Evolutionary conservation across 2,329 filamentous ascomycete genomes (phyloP).

Genomic region (Ceratocystis destructans): DNA sequence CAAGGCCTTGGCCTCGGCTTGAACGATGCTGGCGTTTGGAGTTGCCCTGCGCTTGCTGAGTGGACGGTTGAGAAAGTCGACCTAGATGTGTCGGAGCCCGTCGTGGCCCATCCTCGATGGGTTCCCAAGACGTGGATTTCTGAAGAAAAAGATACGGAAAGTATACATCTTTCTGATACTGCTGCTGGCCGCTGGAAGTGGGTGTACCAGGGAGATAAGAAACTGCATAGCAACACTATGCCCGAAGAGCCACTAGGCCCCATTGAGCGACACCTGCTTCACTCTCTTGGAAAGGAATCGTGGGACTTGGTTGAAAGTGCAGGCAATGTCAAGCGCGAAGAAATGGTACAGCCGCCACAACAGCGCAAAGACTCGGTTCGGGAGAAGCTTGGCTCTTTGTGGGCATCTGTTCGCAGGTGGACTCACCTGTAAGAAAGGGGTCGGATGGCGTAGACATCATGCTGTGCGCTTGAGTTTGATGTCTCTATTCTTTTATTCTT

Average conservation of each 20-base stretch:
- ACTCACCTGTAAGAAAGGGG: neutral
- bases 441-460: neutral
- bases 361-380: slow-evolving; percentile 7
- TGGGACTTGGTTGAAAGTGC: slow-evolving; percentile 20
- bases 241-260: slow-evolving; percentile 41
- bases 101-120: neutral
- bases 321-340: neutral
- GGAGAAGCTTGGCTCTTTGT: neutral
- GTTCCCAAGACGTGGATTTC: slow-evolving; percentile 10
- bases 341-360: slow-evolving; percentile 14
- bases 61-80: slow-evolving; percentile 29
- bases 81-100: neutral
- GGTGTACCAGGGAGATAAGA: slow-evolving; percentile 37
- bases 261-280: slow-evolving; percentile 37
- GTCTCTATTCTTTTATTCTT: neutral
- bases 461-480: neutral
- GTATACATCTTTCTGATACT: slow-evolving; percentile 19
- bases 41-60: slow-evolving; percentile 31
- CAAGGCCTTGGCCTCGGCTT: slow-evolving; percentile 37
- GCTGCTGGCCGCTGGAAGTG: slow-evolving; percentile 36
- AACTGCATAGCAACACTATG: slow-evolving; percentile 31
- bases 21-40: slow-evolving; percentile 36
- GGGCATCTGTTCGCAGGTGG: neutral
- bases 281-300: slow-evolving; percentile 32
- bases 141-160: slow-evolving; percentile 20